Conservation (phyloP, 768 basidiomycete species). For the Lactifluus volemus region DNA sequence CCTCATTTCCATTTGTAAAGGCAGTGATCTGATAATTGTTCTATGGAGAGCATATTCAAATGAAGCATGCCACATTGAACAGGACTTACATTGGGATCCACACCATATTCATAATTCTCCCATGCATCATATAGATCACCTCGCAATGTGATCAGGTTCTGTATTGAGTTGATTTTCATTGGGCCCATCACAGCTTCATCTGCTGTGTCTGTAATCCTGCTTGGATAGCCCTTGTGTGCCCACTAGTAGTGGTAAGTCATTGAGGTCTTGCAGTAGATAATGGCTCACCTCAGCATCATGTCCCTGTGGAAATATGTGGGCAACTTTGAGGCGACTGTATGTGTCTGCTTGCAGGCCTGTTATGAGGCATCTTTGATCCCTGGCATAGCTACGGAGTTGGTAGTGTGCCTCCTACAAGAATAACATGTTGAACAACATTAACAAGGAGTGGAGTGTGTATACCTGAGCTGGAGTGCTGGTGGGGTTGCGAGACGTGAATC, state of each 20-base stretch:
- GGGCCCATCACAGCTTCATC: neutral
- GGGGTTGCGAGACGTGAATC: too few species aligned
- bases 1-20: neutral
- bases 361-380: too few species aligned
- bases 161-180: neutral
- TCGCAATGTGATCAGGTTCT: neutral
- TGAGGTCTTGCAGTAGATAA: too few species aligned
- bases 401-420: too few species aligned
- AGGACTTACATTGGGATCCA: neutral
- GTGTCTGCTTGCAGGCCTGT: too few species aligned
- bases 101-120: slow-evolving; percentile 2
- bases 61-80: neutral
- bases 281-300: too few species aligned
- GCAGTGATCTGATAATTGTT: neutral
- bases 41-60: neutral
- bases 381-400: too few species aligned
- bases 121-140: neutral
- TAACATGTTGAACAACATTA: too few species aligned
- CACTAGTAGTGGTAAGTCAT: neutral
- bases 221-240: neutral
- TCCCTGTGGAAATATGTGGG: too few species aligned
- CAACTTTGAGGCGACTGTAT: too few species aligned
- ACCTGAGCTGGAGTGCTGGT: too few species aligned
- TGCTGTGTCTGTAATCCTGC: neutral
- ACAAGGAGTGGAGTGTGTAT: too few species aligned